Conservation (phyloP, 352 stramenopile genomes). For the Phytopythium kandeliae region DNA sequence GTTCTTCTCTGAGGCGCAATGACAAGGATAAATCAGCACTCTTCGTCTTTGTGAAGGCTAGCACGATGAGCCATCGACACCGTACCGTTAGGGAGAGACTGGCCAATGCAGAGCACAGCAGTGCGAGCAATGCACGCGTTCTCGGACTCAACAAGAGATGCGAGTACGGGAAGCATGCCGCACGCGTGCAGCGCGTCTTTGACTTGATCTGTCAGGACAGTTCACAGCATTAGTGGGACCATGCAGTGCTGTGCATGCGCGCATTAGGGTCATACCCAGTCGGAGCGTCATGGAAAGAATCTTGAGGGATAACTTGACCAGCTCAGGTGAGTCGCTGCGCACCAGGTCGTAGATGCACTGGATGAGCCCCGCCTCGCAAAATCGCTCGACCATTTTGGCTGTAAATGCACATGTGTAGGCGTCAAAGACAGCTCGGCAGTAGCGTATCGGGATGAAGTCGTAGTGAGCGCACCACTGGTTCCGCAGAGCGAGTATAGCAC, state of each 20-base stretch:
- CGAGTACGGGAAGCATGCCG: constrained; percentile 32
- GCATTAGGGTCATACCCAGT: constrained; percentile 22
- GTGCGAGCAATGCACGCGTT: constrained; percentile 34
- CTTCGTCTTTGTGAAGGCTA: neutral
- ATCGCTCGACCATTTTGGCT: constrained; percentile 35
- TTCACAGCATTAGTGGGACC: neutral
- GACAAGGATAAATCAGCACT: neutral
- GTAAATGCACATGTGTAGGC: neutral
- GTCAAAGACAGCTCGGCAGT: neutral
- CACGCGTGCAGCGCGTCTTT: constrained; percentile 27
- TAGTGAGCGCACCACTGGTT: constrained; percentile 28
- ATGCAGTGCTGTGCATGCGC: too few relatives aligned
- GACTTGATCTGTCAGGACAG: constrained; percentile 5
- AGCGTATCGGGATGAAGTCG: neutral
- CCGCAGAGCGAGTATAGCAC: constrained; percentile 46
- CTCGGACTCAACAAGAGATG: constrained; percentile 32
- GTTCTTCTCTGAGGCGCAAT: constrained; percentile 32
- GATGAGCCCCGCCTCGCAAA: constrained; percentile 43
- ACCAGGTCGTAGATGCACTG: constrained; percentile 22
- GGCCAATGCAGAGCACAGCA: constrained; percentile 45
- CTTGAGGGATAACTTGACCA: constrained; percentile 43
- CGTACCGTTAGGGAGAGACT: constrained; percentile 52
- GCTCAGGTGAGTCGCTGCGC: constrained; percentile 21
- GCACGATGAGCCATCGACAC: neutral
- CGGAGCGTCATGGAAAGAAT: constrained; percentile 42